Evolutionary conservation across 2,329 filamentous ascomycete genomes (phyloP), one percentile per base, ranked within the genome.

Genomic region (Talaromyces sp.): DNA sequence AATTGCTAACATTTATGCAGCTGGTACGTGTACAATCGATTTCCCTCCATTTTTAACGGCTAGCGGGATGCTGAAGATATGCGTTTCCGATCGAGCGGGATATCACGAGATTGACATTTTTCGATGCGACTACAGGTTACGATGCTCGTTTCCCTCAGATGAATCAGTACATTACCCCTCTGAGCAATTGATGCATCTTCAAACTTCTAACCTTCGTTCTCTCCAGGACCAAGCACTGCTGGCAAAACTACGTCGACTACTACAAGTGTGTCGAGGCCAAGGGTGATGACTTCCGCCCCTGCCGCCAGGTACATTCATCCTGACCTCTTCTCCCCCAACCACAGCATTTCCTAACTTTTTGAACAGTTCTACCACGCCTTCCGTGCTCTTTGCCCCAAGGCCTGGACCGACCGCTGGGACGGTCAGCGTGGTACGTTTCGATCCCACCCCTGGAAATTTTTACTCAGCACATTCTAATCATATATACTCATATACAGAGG

Each of bases 201-300:
- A 39, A 11, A n/a, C 20, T 19, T 47, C 52, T 64, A 61, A 68
- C 54, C 3, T 32, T 13, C 44, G 29, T 41, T 29, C 8, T 48
- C 52, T 29, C 13, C 51, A 81, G 78, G 77, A 87, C 92, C 80
- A 97, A 97, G 89, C 92, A 99, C 86, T 99, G 94, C 90, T 99
- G 94, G 94, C 95, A 99, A 79, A 99, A 99, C 86, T 99, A 99
- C 81, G 94, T 99, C 82, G 94, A 99, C 80, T 97, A 99, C 85
- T 90, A 99, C 87, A 99, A 99, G 86, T 99, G 94, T 84, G 91
- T 97, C 79, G 82, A 88, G 75, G 93, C 92, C 80, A 97, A 97
- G 86, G 93, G 93, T 79, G 93, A 97, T 83, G 92, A 97, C 75
- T 97, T 97, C 78, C 88, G 90, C 69, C 93, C 93, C 64, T 97